Evolutionary conservation across 805 yeast species (phyloP), one percentile per base, ranked within the genome.

Genomic region (Cyberlindnera suaveolens): DNA sequence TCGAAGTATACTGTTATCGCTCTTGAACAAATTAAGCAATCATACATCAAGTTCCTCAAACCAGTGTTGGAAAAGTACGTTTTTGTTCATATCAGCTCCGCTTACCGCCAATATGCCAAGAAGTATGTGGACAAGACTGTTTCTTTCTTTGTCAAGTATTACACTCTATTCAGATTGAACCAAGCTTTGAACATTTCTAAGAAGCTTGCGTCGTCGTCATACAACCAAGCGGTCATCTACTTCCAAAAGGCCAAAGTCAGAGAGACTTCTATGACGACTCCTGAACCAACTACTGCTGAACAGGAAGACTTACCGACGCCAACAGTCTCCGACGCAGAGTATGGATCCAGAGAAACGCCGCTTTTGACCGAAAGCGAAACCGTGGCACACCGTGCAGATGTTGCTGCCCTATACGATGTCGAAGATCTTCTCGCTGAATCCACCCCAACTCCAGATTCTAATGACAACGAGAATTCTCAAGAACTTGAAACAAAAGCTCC

Each of bases 151-250:
- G 8, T 9, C 26, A 53, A 51, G 38, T 48, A 45, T 26, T 53
- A 50, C 39, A 34, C 36, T 9, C 26, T 53, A 16, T 38, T 56
- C 20, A 51, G 48, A 43, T 37, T 56, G 15, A 38, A 52, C n/a
- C 46, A 50, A 20, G 50, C 52, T 10, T 32, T 54, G n/a, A 34
- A 31, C 11, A 20, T 50, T 3, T 52, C 58, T 4, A 52, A 51
- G 46, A 18, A 34, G 3, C 35, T 47, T 23, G 19, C 48, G 14
- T 20, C 47, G 8, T 37, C 47, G 3, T 46, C 61, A 11, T 48
- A 46, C 32, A 49, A 51, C 16, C 48, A 54, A 30, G 38, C 51
- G 6, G 29, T 31, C 5, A 34, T 30, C n/a, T 53, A 47, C 26
- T 43, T 55, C 23, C 14, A 48, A 34, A 36, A 39, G 10, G 31